Evolutionary conservation across 2,329 filamentous ascomycete genomes (phyloP).

Genomic region (Rugonectria rugulosa): DNA sequence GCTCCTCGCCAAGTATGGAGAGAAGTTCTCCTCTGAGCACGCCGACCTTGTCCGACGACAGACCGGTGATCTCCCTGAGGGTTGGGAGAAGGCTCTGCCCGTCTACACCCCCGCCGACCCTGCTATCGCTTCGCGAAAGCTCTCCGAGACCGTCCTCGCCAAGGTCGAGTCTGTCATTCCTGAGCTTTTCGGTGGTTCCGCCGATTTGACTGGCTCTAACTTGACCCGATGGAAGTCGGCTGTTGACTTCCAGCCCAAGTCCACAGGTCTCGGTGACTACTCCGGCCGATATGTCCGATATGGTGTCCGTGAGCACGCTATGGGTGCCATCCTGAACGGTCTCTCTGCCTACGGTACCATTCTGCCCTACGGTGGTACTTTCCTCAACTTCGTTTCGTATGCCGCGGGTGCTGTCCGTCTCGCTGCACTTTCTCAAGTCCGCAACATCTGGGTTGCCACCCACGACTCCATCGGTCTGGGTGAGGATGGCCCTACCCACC

Average conservation of each 20-base stretch:
- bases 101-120: conserved; percentile 86
- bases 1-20: conserved; percentile 85
- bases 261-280: conserved; percentile 86
- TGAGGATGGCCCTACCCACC: conserved; percentile 98
- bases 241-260: conserved; percentile 94
- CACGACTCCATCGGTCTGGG: conserved; percentile 99
- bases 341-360: conserved; percentile 94
- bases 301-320: conserved; percentile 90
- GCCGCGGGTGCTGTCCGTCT: conserved; percentile 94
- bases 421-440: conserved; percentile 88
- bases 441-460: conserved; percentile 93
- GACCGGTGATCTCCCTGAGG: conserved; percentile 84
- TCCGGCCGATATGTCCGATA: conserved; percentile 91
- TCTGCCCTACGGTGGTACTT: conserved; percentile 93
- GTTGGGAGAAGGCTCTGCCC: conserved; percentile 94
- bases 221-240: conserved; percentile 98
- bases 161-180: conserved; percentile 85
- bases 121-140: conserved; percentile 91
- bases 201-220: conserved; percentile 98
- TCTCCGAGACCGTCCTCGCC: conserved; percentile 91
- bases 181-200: conserved; percentile 94
- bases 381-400: conserved; percentile 99
- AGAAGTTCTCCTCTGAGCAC: conserved; percentile 79
- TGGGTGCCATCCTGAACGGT: conserved; percentile 95
- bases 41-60: conserved; percentile 84